Evolutionary conservation across 345 rosid species (phyloP).

Genomic region (Lagerstroemia speciosa): DNA sequence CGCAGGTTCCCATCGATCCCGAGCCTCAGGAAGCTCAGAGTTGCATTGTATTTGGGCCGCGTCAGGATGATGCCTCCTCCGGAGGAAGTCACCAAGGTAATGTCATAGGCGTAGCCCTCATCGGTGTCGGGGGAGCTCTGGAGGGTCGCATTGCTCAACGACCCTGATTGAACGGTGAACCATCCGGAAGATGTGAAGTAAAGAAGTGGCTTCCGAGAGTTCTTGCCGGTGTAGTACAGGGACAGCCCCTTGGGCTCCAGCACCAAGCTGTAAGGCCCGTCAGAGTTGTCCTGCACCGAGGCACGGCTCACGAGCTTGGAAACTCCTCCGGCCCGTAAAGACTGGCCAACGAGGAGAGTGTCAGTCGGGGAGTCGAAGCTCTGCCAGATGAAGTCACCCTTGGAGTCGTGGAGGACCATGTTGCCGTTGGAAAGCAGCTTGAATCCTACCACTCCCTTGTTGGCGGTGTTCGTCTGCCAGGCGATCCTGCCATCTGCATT

Average conservation of each 20-base stretch:
- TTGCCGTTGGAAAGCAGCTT: conserved; percentile 38
- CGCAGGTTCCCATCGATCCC: conserved; percentile 45
- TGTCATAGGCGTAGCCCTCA: conserved; percentile 21
- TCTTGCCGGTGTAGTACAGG: conserved; percentile 24
- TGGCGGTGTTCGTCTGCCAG: conserved; percentile 51
- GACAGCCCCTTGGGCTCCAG: conserved; percentile 29
- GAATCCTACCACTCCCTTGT: conserved; percentile 46
- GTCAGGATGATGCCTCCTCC: conserved; percentile 11
- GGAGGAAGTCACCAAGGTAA: conserved; percentile 8
- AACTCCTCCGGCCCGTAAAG: conserved; percentile 14
- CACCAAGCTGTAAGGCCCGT: conserved; percentile 31
- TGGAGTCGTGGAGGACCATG: conserved; percentile 39
- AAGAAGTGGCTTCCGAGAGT: conserved; percentile 25
- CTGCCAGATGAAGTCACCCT: conserved; percentile 43
- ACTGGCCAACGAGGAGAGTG: conserved; percentile 42
- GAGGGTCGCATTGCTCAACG: conserved; percentile 7
- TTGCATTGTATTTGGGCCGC: conserved; percentile 34
- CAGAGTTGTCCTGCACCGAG: conserved; percentile 12
- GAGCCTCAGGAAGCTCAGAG: conserved; percentile 31
- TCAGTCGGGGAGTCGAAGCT: conserved; percentile 50
- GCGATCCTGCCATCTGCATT: conserved; percentile 42
- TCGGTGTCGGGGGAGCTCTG: conserved; percentile 12
- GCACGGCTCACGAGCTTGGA: conserved; percentile 40
- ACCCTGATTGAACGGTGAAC: conserved; percentile 1
- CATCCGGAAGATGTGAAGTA: conserved; percentile 9